Conservation (phyloP, 2,329 filamentous ascomycete species). For the Colletotrichum viniferum region DNA sequence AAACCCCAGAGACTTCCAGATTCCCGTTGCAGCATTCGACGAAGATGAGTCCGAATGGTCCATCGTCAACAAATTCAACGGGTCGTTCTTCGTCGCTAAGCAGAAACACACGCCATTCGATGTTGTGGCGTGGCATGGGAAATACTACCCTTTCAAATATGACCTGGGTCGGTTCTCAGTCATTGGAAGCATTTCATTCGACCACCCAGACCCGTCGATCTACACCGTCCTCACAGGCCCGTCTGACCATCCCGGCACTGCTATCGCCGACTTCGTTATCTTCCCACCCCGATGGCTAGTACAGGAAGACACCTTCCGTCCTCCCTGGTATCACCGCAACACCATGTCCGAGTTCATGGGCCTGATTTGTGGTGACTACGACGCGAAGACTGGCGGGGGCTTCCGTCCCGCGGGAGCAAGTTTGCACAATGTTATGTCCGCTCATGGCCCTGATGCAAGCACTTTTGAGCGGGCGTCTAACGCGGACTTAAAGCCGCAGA, state of each 20-base stretch:
- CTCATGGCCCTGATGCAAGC: conserved; percentile 52
- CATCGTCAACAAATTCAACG: conserved; percentile 62
- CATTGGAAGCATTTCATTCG: conserved; percentile 65
- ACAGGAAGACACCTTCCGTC: conserved; percentile 60
- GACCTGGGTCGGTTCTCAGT: conserved; percentile 68
- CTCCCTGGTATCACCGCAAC: conserved; percentile 63
- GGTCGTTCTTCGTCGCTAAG: conserved; percentile 59
- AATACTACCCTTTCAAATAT: conserved; percentile 72
- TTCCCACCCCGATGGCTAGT: conserved; percentile 67
- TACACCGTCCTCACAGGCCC: conserved; percentile 63
- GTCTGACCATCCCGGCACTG: conserved; percentile 53
- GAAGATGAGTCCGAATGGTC: conserved; percentile 48
- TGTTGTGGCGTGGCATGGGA: conserved; percentile 72
- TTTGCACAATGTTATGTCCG: conserved; percentile 64
- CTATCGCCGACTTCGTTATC: conserved; percentile 63
- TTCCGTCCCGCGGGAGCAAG: conserved; percentile 48
- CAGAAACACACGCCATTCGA: conserved; percentile 70
- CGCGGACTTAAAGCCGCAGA: conserved; percentile 44
- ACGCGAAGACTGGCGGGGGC: conserved; percentile 50
- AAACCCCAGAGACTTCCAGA: conserved; percentile 68
- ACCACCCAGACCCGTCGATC: conserved; percentile 70
- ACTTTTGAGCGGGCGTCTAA: conserved; percentile 51
- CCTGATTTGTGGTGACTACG: conserved; percentile 47
- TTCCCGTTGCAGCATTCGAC: conserved; percentile 63
- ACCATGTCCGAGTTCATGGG: conserved; percentile 55